A percentile compares a stretch with the other conserved stretches of the same genome.
Evolutionary conservation across 495 filamentous ascomycete species (phyloP).

Genomic region (Neurospora africana): DNA sequence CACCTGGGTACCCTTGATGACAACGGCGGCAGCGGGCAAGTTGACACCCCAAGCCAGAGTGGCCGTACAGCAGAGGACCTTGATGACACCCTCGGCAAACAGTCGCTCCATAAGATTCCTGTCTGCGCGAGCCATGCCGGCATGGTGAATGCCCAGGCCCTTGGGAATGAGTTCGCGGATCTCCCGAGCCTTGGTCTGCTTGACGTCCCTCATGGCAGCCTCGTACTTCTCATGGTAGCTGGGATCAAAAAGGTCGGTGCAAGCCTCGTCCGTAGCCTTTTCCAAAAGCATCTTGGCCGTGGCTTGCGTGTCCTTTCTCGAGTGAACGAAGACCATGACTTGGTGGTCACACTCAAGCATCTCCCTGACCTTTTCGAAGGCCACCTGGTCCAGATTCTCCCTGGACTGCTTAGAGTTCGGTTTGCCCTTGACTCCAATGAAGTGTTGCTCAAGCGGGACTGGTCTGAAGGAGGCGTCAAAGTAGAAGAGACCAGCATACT

Average conservation of each 20-base stretch:
- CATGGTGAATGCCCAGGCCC: conserved; percentile 91
- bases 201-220: conserved; percentile 67
- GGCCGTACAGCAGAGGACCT: conserved; percentile 95
- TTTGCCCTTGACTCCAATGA: conserved; percentile 92
- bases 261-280: conserved; percentile 70
- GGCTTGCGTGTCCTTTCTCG: conserved; percentile 81
- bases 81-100: conserved; percentile 79
- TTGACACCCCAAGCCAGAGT: conserved; percentile 99
- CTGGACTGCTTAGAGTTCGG: conserved; percentile 62
- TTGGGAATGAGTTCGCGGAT: conserved; percentile 79
- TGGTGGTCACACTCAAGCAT: conserved; percentile 87
- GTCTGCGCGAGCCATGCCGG: conserved; percentile 87
- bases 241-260: conserved; percentile 73
- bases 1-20: conserved; percentile 96
- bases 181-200: conserved; percentile 69
- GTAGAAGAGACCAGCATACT: conserved; percentile 86
- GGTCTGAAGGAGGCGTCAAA: conserved; percentile 94
- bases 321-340: conserved; percentile 98
- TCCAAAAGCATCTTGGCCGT: conserved; percentile 80
- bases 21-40: conserved; percentile 88
- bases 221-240: conserved; percentile 58
- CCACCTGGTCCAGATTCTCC: conserved; percentile 76
- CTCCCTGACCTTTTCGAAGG: conserved; percentile 89
- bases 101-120: conserved; percentile 86
- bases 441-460: conserved; percentile 94